Evolutionary conservation across 73 alveolate genomes (phyloP).

Genomic region (Paraurostyla sp.): DNA sequence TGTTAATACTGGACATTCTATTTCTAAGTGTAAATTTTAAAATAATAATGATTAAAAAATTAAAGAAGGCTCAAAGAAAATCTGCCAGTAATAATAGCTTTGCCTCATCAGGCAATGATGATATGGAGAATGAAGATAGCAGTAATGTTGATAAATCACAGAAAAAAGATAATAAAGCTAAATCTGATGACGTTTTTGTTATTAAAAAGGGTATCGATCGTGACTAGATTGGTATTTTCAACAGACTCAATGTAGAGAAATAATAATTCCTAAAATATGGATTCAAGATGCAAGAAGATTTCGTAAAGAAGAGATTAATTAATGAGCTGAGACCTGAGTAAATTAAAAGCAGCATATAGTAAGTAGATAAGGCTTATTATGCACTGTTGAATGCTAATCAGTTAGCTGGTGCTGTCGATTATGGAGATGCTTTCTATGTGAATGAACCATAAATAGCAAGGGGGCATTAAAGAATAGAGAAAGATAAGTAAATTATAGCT

Average conservation of each 20-base stretch:
- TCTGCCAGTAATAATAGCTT: neutral
- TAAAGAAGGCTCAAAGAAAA: neutral
- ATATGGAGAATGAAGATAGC: neutral
- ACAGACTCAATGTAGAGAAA: slow-evolving; percentile 43
- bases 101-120: too few species aligned
- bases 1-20: slow-evolving; percentile 19
- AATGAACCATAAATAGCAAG: slow-evolving; percentile 33
- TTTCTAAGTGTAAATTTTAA: neutral
- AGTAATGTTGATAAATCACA: neutral
- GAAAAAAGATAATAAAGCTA: neutral
- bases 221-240: slow-evolving; percentile 37
- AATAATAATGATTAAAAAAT: neutral
- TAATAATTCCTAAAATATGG: slow-evolving; percentile 24
- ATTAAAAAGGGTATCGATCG: slow-evolving; percentile 28
- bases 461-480: neutral
- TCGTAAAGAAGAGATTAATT: slow-evolving; percentile 20
- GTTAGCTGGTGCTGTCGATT: slow-evolving; percentile 13
- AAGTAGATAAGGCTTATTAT: slow-evolving; percentile 36
- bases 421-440: slow-evolving; percentile 50
- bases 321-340: slow-evolving; percentile 49
- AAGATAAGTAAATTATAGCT: too few species aligned
- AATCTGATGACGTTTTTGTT: neutral
- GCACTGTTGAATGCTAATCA: slow-evolving; percentile 31
- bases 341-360: slow-evolving; percentile 6
- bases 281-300: neutral